Percentiles rank a stretch among this genome's conserved stretches.
phyloP scores from a whole-genome alignment of 148 eudicot species.

The Bassia scoparia region DNA sequence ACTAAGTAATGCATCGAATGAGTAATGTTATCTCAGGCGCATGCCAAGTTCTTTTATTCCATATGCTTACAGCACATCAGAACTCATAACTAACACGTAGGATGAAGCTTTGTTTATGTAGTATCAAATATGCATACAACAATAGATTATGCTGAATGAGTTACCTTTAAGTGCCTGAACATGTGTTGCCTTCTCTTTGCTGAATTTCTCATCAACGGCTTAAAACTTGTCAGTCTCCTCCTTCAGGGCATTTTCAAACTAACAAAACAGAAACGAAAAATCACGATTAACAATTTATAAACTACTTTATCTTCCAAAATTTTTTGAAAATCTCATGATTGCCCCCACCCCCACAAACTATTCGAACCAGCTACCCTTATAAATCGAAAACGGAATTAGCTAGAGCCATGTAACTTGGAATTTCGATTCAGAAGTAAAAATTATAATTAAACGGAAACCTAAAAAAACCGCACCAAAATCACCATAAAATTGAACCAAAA shows the following conservation, averaged over 20 bases:
- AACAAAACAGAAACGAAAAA: too few relatives aligned
- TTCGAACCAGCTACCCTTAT: too few relatives aligned
- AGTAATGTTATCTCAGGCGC: not conserved
- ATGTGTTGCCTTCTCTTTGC: slow-evolving; percentile 75
- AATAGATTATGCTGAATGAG: not conserved
- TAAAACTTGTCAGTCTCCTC: slow-evolving; percentile 70
- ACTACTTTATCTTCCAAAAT: too few relatives aligned
- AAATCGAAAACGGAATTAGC: too few relatives aligned
- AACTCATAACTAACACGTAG: not conserved
- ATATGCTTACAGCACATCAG: not conserved
- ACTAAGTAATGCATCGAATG: not conserved
- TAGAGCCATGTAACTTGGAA: too few relatives aligned
- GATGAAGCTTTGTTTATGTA: not conserved
- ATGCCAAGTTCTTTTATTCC: not conserved
- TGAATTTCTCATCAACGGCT: slow-evolving; percentile 59
- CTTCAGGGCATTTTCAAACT: slow-evolving; percentile 84
- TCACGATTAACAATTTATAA: too few relatives aligned
- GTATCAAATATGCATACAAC: not conserved
- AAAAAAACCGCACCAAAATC: too few relatives aligned
- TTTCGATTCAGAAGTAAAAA: too few relatives aligned
- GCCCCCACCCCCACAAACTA: too few relatives aligned
- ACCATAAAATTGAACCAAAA: too few relatives aligned
- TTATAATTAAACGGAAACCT: too few relatives aligned
- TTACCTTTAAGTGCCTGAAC: slow-evolving; percentile 80
- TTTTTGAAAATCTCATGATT: too few relatives aligned